Conservation (phyloP, 768 basidiomycete genomes). For the Tephrocybe sp. region DNA sequence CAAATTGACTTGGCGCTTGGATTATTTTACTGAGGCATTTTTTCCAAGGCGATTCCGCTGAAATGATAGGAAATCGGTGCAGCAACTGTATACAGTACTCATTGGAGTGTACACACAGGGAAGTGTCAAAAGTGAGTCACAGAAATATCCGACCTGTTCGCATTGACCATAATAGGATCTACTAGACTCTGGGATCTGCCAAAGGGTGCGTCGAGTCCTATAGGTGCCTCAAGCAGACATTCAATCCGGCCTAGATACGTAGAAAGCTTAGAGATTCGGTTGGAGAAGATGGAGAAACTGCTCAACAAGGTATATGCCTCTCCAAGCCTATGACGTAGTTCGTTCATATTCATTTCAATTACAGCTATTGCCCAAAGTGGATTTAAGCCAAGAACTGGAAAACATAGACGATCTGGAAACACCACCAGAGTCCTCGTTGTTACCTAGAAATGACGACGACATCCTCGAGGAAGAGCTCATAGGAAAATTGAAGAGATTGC, state of each 20-base stretch:
- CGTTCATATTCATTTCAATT: slow-evolving; percentile 28
- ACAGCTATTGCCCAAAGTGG: slow-evolving; percentile 54
- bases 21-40: slow-evolving; percentile 41
- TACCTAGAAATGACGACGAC: slow-evolving; percentile 35
- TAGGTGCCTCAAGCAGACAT: neutral
- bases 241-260: slow-evolving; percentile 59
- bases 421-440: slow-evolving; percentile 31
- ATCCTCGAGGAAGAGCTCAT: slow-evolving; percentile 27
- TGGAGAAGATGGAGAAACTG: slow-evolving; percentile 66
- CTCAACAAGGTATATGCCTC: slow-evolving; percentile 42
- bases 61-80: slow-evolving; percentile 61
- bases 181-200: slow-evolving; percentile 60
- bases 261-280: slow-evolving; percentile 58
- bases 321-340: neutral
- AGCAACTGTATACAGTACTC: slow-evolving; percentile 61
- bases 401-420: slow-evolving; percentile 36
- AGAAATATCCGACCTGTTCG: neutral
- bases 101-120: slow-evolving; percentile 65
- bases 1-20: neutral
- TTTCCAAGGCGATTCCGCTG: slow-evolving; percentile 64
- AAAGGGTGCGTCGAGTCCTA: slow-evolving; percentile 46
- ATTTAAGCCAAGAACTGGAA: slow-evolving; percentile 61
- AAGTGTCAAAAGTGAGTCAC: slow-evolving; percentile 58
- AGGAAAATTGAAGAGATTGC: slow-evolving; percentile 33
- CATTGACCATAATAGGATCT: neutral